These are phyloP conservation scores for Boletus insuetus DNA, from an alignment of 768 basidiomycete genomes.

Conservation along the genomic window DNA sequence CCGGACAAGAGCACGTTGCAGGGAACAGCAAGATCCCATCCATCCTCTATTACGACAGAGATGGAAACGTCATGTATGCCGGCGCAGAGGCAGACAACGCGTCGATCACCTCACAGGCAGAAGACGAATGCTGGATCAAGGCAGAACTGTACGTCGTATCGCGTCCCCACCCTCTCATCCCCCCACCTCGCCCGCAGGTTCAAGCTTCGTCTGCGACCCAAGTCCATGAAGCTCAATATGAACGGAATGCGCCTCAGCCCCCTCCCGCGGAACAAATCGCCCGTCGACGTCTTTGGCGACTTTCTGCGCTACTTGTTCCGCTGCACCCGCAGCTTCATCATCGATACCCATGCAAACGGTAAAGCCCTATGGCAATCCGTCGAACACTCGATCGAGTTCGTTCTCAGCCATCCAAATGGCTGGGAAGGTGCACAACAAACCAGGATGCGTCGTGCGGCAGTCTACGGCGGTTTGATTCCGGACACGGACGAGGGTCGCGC, in stretches of 20 bases:
- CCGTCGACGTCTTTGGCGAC: conserved; percentile 78
- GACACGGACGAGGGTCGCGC: conserved; percentile 72
- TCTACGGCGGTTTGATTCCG: conserved; percentile 69
- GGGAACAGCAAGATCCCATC: conserved; percentile 85
- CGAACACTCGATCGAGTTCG: conserved; percentile 67
- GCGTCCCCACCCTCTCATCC: neutral
- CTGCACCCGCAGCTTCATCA: conserved; percentile 74
- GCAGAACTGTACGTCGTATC: conserved; percentile 61
- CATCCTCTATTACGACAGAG: conserved; percentile 67
- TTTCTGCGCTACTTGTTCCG: conserved; percentile 71
- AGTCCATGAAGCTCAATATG: conserved; percentile 78
- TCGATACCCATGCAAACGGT: conserved; percentile 82
- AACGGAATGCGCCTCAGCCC: conserved; percentile 76
- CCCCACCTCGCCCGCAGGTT: conserved; percentile 43
- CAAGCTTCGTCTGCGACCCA: conserved; percentile 76
- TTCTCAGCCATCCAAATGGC: conserved; percentile 77
- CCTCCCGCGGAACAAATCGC: conserved; percentile 62
- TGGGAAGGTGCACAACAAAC: conserved; percentile 79
- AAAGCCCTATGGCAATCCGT: conserved; percentile 65
- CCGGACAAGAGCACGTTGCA: conserved; percentile 82
- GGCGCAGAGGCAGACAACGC: conserved; percentile 75
- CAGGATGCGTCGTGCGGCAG: conserved; percentile 72
- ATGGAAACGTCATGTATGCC: conserved; percentile 64
- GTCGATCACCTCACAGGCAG: conserved; percentile 57
- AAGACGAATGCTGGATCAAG: conserved; percentile 76